These are phyloP conservation scores for Phytophthora cryptogea DNA, from an alignment of 352 stramenopile species.

Conservation along the genomic window DNA sequence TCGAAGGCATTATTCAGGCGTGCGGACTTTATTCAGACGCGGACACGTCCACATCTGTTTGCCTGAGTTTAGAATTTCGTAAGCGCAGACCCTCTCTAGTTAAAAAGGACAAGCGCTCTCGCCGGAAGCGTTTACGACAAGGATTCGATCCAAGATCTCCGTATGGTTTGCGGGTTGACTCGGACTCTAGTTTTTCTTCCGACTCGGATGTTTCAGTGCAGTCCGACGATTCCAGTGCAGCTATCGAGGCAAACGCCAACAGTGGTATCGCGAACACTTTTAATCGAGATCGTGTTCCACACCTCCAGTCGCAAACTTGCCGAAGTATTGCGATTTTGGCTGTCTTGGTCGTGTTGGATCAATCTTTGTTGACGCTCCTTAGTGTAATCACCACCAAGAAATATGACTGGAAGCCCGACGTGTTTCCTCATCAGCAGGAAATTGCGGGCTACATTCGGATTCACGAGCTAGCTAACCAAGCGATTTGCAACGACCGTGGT, in stretches of 20 bases:
- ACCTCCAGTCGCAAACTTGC: slow-evolving; percentile 38
- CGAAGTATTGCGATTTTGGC: slow-evolving; percentile 42
- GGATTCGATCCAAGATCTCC: slow-evolving; percentile 27
- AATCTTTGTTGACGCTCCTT: slow-evolving; percentile 41
- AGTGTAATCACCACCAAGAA: slow-evolving; percentile 22
- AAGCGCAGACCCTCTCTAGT: slow-evolving; percentile 6
- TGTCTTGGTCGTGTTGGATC: slow-evolving; percentile 44
- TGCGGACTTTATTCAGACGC: slow-evolving; percentile 37
- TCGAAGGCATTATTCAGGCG: slow-evolving; percentile 48
- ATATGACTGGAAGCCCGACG: background rate
- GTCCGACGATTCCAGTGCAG: slow-evolving; percentile 14
- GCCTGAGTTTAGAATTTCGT: background rate
- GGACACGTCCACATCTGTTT: background rate
- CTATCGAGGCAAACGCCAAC: background rate
- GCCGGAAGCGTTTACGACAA: slow-evolving; percentile 43
- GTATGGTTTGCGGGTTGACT: slow-evolving; percentile 15
- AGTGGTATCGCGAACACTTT: background rate
- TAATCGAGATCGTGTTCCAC: slow-evolving; percentile 32
- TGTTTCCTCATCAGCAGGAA: slow-evolving; percentile 35
- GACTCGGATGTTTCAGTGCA: slow-evolving; percentile 15
- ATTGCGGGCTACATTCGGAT: slow-evolving; percentile 38
- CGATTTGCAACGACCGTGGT: slow-evolving; percentile 38
- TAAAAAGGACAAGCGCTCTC: slow-evolving; percentile 3
- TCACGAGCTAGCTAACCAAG: slow-evolving; percentile 34
- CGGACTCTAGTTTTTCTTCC: slow-evolving; percentile 31